Base-by-base conservation (phyloP, 176 grass and related monocot species). In the Paspalum notatum region DNA sequence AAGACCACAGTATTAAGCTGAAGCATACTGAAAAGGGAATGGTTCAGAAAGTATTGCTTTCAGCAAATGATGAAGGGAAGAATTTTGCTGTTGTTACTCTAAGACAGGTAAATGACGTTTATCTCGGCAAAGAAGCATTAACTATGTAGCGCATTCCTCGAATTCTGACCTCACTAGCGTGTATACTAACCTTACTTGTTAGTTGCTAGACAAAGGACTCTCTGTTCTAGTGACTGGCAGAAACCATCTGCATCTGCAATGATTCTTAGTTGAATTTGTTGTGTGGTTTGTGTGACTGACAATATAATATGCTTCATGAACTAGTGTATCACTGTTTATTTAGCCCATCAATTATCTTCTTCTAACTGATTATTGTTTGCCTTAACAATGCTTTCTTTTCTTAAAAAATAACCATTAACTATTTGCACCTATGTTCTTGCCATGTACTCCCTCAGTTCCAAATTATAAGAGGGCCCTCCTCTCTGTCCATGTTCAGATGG, bases 1-100 rank as follows among this genome's bases (percentile, higher is more conserved):
- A 98, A 61, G 95, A 98, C 69, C 83, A 91, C 65, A 91, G 95
- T 78, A 77, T 93, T 57, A 98, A 98, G 71, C 74, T 98, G 79
- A 98, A 87, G 81, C 95, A 98, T 82, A 98, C 95, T 39, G 95
- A 98, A 80, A 98, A 94, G 61, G 95, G 95, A 62, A 98, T 94
- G 90, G 92, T 98, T 22, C 92, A 95, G 66, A 95, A 92, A 85
- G 92, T 98, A 53, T 66, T 93, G 56, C 90, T 95, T 86, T 95
- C 92, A 80, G 80, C 96, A 38, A 98, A 95, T 85, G 96, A 98
- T 82, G 96, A 95, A 49, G 96, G 92, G 22, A 98, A 95, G 67
- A 91, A 93, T 65, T 98, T 93, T 70, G 92, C 92, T 72, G 88
- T 91, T 84, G 93, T 98, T 65, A 93, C 88, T 71, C 74, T 98